Base-by-base conservation (phyloP, 2,329 filamentous ascomycete genomes). In the Ascochyta rabiei region DNA sequence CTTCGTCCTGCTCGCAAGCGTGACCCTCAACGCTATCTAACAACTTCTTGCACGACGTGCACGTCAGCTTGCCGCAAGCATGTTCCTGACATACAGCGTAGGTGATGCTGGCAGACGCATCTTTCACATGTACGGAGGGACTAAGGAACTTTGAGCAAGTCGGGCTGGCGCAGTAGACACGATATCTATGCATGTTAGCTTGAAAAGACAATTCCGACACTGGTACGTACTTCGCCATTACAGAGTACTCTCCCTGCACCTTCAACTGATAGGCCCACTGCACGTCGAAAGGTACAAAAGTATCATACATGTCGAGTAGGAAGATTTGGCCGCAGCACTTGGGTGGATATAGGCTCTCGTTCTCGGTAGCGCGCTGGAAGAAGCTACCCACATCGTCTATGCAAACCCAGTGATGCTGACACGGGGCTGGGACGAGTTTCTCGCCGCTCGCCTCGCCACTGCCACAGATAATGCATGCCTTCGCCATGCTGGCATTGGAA, bases 331-430 rank as follows among this genome's bases (percentile, higher is more conserved):
- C 49, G 54, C 71, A 73, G 57, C 71, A 73, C 33, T 59, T 59
- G 8, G 69, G 68, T 6, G 69, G 70, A 39, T 66, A 73, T 1
- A 68, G 46, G 31, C 58, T 65, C 50, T 73, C 70, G 42, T 64
- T 62, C 3, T 62, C 48, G 1, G 63, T 63, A 3, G 70, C 71
- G n/a, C 61, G 58, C 30, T 59, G 39, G 48, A 72, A 72, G 45
- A 59, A 65, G 19, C 54, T 53, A 3, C 46, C 48, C 10, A 72
- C 37, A 42, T 67, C 66, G 28, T 64, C 60, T 9, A 45, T 42
- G 49, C 69, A 73, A 12, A 68, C 56, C 60, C 57, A 67, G 47
- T 72, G 69, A 3, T 38, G 33, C 2, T 53, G 47, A 35, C 69
- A 72, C 5, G 67, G 64, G 4, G 67, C 59, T 38, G 57, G 33